Base-by-base conservation (phyloP, 1,284 basidiomycete species). In the Laetiporus sulphureus region DNA sequence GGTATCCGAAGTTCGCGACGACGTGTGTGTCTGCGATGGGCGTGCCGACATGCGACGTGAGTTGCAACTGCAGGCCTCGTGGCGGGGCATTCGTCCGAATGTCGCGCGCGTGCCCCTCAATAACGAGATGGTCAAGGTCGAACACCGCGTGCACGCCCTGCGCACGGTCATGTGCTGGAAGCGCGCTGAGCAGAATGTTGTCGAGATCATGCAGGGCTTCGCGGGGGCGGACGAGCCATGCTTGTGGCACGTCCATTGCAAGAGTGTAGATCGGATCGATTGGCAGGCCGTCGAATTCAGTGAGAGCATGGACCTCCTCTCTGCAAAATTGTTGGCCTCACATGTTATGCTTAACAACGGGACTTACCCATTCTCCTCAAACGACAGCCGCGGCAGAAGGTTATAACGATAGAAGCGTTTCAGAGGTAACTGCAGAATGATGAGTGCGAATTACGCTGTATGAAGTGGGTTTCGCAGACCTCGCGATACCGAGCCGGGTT, bases 371-470 rank as follows among this genome's bases (percentile, higher is more conserved):
- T 77, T 61, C 12, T 76, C 65, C 50, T 90, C 79, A 55, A 93
- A 98, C 0, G 60, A 45, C 4, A 88, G 65, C 4, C 64, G 59
- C 10, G 79, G 68, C 1, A 73, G 63, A 2, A 93, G 65, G 36
- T 79, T 82, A 55, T 83, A 91, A 3, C 90, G 83, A 60, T 96
- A 97, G 68, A 97, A 99, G n/a, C 86, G 76, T 63, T 95, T 96
- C 32, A 98, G 65, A 1, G 93, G 92, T 33, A 97, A 67, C 89
- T 92, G 45, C 39, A 21, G 27, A 3, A 24, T n/a, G n/a, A n/a
- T n/a, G n/a, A n/a, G n/a, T n/a, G 13, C 36, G 4, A 5, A 25
- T 19, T 27, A 8, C 31, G 8, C 10, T 11, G 15, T 24, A 15
- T 13, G 15, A 38, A 4, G 20, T 11, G 19, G 16, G 35, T 42